Evolutionary conservation across 371 early-diverging fungal genomes (phyloP).

Genomic region (Apophysomyces trapeziformis): DNA sequence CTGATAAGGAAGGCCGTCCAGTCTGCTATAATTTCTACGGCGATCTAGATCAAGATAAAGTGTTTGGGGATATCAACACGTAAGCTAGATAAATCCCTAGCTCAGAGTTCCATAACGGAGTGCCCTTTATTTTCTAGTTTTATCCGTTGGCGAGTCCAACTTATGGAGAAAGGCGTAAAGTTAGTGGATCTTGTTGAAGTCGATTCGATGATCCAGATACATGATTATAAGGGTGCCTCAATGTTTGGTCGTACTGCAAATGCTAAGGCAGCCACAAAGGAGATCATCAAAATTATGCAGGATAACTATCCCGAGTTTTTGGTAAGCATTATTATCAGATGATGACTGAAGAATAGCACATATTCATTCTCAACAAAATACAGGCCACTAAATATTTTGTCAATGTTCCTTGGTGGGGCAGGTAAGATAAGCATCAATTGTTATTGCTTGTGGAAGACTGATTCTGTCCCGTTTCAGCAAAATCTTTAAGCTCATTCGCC

Average conservation of each 20-base stretch:
- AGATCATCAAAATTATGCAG: conserved; percentile 58
- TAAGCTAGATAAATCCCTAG: conserved; percentile 4
- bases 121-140: conserved; percentile 30
- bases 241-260: conserved; percentile 55
- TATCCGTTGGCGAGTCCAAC: conserved; percentile 67
- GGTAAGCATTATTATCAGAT: conserved; percentile 27
- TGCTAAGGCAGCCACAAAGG: conserved; percentile 57
- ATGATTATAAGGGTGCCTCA: conserved; percentile 63
- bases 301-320: conserved; percentile 70
- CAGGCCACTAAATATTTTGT: conserved; percentile 61
- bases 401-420: conserved; percentile 67
- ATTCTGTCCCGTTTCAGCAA: conserved; percentile 27
- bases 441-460: no score
- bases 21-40: conserved; percentile 71
- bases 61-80: conserved; percentile 58
- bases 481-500: conserved; percentile 58
- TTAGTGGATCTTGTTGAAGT: conserved; percentile 56
- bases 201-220: conserved; percentile 66
- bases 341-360: neutral
- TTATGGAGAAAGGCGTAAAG: conserved; percentile 61
- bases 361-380: neutral
- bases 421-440: conserved; percentile 23
- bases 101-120: neutral
- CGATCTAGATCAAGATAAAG: conserved; percentile 53
- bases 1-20: conserved; percentile 56